These are phyloP conservation scores for Rubroboletus satanas DNA, from an alignment of 768 basidiomycete genomes.

Conservation along the genomic window DNA sequence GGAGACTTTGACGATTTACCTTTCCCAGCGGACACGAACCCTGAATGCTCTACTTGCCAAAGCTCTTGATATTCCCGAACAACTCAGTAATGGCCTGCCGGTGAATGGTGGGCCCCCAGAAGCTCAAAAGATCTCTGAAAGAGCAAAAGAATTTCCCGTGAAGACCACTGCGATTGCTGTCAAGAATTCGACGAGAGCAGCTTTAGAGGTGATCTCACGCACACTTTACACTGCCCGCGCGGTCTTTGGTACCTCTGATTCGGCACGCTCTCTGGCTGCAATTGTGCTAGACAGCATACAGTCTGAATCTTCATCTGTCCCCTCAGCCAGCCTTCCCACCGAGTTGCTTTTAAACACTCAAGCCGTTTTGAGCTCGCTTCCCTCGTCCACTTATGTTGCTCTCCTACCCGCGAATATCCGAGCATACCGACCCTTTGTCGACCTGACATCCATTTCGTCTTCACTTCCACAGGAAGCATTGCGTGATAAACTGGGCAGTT, in stretches of 20 bases:
- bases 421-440: slow-evolving; percentile 83
- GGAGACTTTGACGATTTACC: slow-evolving; percentile 67
- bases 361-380: slow-evolving; percentile 62
- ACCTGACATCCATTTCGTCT: slow-evolving; percentile 57
- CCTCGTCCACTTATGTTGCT: slow-evolving; percentile 79
- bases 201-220: slow-evolving; percentile 52
- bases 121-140: slow-evolving; percentile 1
- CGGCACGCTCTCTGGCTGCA: slow-evolving; percentile 46
- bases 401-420: slow-evolving; percentile 68
- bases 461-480: slow-evolving; percentile 44
- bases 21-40: slow-evolving; percentile 66
- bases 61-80: slow-evolving; percentile 20
- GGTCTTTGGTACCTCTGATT: slow-evolving; percentile 47
- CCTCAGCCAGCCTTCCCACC: slow-evolving; percentile 36
- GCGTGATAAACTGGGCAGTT: slow-evolving; percentile 47
- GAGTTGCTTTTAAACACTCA: slow-evolving; percentile 66
- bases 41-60: slow-evolving; percentile 45
- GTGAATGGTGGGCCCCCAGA: slow-evolving; percentile 36
- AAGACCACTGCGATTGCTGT: slow-evolving; percentile 47
- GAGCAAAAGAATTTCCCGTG: slow-evolving; percentile 11
- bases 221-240: slow-evolving; percentile 56
- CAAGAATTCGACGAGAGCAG: slow-evolving; percentile 47
- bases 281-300: slow-evolving; percentile 62
- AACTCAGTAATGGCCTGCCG: slow-evolving; percentile 31
- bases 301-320: slow-evolving; percentile 36